Base-by-base conservation (phyloP, 148 eudicot genomes). In the Drosera capensis region DNA sequence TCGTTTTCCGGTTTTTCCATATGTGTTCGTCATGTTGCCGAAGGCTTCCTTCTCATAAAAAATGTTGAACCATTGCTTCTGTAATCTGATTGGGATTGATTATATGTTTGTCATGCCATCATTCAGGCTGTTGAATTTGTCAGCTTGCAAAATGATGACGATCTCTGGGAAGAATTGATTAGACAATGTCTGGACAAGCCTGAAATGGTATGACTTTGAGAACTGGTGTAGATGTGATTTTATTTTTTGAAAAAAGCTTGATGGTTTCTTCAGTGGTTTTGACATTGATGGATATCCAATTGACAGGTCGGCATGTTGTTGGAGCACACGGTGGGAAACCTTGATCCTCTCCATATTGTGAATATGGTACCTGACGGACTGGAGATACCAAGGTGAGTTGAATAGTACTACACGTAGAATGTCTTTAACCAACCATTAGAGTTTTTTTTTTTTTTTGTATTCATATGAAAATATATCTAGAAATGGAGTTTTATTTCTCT, bases 301-400 rank as follows among this genome's bases (percentile, higher is more conserved):
- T 63, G 35, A 26, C 80, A 88, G 96, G 80, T 88, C 17, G 96
- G 96, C 14, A 76, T 77, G 67, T 65, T 88, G 59, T 64, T 88
- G 63, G 96, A 88, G 78, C 92, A 88, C 67, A 88, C 94, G 46
- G 96, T 88, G 40, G 96, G 94, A 48, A 80, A 88, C 60, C 92
- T 88, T 43, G 96, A 88, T 65, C 96, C 94, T 39, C 75, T 88
- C 22, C 78, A 83, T 59, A 88, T 88, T 36, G 96, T 88, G 58
- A 83, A 82, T 64, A 80, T 70, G 69, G 88, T 88, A 42, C 96
- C 96, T 20, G 72, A 83, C 61, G 96, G 94, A 39, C 50, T 88
- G 65, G 94, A 88, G 54, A 88, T 88, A 57, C 96, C 96, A 62
- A 71, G 96, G 96, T 88, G 20, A 74, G 82, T 70, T 22, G 25